Evolutionary conservation across 139 green algal species (phyloP).

Genomic region (Pycnococcus provasolii): DNA sequence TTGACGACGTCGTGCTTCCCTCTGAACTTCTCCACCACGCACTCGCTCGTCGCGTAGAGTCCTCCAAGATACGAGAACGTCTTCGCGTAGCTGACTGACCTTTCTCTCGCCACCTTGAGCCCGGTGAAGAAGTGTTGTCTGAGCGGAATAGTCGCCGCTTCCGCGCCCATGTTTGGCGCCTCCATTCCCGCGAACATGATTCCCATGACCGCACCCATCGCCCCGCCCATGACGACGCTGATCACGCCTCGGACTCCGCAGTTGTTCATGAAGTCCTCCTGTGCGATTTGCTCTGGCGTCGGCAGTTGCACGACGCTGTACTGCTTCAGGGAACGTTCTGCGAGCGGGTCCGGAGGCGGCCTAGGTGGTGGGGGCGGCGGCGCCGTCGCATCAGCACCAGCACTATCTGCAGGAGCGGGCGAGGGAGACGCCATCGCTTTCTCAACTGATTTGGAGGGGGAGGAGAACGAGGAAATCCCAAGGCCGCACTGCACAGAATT

Average conservation of each 20-base stretch:
- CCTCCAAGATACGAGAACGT: constrained; percentile 79
- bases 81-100: constrained; percentile 47
- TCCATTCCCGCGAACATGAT: constrained; percentile 7
- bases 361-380: no score
- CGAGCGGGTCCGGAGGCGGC: no score
- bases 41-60: constrained; percentile 84
- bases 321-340: not conserved
- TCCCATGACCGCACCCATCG: constrained; percentile 16
- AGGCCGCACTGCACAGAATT: no score
- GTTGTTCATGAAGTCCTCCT: constrained; percentile 88
- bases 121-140: not conserved
- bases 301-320: constrained; percentile 43
- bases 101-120: not conserved
- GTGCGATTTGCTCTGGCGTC: constrained; percentile 45
- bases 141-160: not conserved
- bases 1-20: constrained; percentile 86
- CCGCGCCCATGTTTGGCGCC: no score
- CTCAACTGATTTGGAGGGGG: no score
- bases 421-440: no score
- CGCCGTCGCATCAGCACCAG: no score
- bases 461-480: no score
- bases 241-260: constrained; percentile 68
- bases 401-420: no score
- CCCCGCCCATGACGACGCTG: constrained; percentile 51
- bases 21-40: constrained; percentile 74